Conservation (phyloP, 495 filamentous ascomycete species). For the Talaromyces liani region DNA sequence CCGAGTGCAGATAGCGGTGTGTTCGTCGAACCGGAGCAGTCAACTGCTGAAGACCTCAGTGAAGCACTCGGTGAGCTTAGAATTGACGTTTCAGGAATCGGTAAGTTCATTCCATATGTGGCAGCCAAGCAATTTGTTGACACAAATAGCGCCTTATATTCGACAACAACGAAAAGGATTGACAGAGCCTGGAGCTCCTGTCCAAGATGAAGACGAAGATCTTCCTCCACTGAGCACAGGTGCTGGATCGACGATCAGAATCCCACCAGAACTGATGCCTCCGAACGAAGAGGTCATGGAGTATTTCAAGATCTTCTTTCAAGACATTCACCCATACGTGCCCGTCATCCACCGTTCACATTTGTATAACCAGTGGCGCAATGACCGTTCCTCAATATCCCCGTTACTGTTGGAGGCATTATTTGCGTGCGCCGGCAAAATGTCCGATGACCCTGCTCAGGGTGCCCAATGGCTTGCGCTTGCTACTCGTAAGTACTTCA, state of each 20-base stretch:
- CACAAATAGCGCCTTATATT: conserved; percentile 61
- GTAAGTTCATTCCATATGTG: conserved; percentile 42
- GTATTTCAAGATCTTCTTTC: conserved; percentile 91
- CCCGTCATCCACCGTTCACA: conserved; percentile 79
- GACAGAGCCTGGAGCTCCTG: conserved; percentile 61
- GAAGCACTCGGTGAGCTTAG: conserved; percentile 78
- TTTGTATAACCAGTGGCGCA: conserved; percentile 90
- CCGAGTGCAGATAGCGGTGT: conserved; percentile 28
- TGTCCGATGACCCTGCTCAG: conserved; percentile 75
- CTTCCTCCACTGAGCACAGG: conserved; percentile 60
- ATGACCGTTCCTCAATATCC: conserved; percentile 77
- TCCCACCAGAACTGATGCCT: conserved; percentile 93
- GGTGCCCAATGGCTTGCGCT: conserved; percentile 93
- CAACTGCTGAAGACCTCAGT: conserved; percentile 62
- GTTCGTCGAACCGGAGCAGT: conserved; percentile 50
- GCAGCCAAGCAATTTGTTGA: background rate
- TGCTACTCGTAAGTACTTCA: conserved; percentile 64
- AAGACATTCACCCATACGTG: conserved; percentile 91
- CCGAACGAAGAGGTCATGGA: conserved; percentile 72
- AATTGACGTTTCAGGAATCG: conserved; percentile 82
- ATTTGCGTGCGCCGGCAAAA: conserved; percentile 83
- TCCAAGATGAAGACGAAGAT: conserved; percentile 71
- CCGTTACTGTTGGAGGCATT: conserved; percentile 88
- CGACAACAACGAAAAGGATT: conserved; percentile 62
- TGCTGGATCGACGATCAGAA: conserved; percentile 70